phyloP scores from a whole-genome alignment of 768 basidiomycete species.

The Trametes cubensis region DNA sequence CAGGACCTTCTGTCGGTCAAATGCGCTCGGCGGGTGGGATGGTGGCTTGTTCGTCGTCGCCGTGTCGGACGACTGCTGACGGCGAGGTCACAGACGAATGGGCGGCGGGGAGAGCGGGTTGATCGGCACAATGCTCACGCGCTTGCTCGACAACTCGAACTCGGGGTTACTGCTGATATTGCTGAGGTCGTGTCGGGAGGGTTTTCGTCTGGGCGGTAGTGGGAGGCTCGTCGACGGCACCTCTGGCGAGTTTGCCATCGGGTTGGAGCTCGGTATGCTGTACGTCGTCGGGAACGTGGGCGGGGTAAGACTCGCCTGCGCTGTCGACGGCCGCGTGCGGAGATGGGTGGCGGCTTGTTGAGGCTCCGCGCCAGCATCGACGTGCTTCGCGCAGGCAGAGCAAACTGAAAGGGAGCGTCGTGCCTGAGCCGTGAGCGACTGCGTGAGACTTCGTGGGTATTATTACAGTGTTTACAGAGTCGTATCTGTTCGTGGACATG shows the following conservation, averaged over 20 bases:
- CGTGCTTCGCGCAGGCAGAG: constrained; percentile 21
- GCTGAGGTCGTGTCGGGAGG: constrained; percentile 35
- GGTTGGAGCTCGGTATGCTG: constrained; percentile 5
- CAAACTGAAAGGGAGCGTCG: no score
- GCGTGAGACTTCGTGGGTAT: no score
- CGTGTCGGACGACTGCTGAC: constrained; percentile 9
- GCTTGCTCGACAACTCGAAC: constrained; percentile 15
- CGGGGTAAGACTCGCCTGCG: constrained; percentile 35
- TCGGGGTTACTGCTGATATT: not conserved
- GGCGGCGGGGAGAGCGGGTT: constrained; percentile 44
- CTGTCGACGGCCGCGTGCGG: constrained; percentile 42
- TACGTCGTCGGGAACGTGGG: constrained; percentile 29
- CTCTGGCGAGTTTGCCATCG: constrained; percentile 30
- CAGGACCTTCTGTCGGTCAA: constrained; percentile 27
- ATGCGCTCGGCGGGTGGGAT: constrained; percentile 33
- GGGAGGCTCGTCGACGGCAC: constrained; percentile 44
- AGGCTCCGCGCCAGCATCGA: constrained; percentile 17
- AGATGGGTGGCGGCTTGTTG: constrained; percentile 23
- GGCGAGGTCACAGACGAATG: constrained; percentile 17
- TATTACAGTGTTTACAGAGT: no score
- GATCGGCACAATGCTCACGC: constrained; percentile 36
- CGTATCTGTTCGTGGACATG: no score
- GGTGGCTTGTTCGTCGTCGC: not conserved
- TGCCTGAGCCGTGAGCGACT: no score
- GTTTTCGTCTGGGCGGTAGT: constrained; percentile 47